Evolutionary conservation across 306 rosid species (phyloP), one percentile per base, ranked within the genome.

Genomic region (Herpetospermum pedunculosum): DNA sequence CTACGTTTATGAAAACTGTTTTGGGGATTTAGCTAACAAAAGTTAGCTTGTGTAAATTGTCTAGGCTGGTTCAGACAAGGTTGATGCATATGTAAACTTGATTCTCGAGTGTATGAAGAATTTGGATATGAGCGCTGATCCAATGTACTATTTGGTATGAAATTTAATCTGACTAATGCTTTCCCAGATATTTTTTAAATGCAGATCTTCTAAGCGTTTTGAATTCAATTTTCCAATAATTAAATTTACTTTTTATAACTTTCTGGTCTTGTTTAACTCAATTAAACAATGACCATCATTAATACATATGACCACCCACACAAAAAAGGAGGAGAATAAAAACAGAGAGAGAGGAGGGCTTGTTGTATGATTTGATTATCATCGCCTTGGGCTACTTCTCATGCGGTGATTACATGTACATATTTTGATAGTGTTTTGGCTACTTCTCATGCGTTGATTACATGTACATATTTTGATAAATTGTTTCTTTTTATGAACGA

Each of bases 21-120:
- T 32, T 72, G 44, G 76, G 48, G 46, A 35, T 35, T 72, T 72
- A 30, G 76, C 76, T 72, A 34, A 50, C 63, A 72, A 50, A 34
- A 50, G 30, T 55, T 50, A 72, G 76, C 60, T 50, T 72, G 40
- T 49, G 74, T 70, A 70, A 50, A 50, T 48, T 72, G 76, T 72
- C 34, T 72, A 49, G 76, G 76, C 74, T 2, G 55, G 76, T 72
- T 72, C 76, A 35, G 34, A 72, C 47, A 72, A 72, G 76, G 63
- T 35, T 72, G 76, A 21, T 72, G 76, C 76, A 19, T 72, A 72
- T 72, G 60, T 72, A 35, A 72, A 72, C 76, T 50, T 72, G 76
- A 50, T 72, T 72, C 63, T 72, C 63, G 47, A 72, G 46, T 72
- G 63, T 72, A 29, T 72, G 76, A 72, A 48, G 76, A 35, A 52